Percentiles rank a stretch among this genome's conserved stretches.
Conservation (phyloP, 2,329 filamentous ascomycete genomes). For the Xylaria sp. region DNA sequence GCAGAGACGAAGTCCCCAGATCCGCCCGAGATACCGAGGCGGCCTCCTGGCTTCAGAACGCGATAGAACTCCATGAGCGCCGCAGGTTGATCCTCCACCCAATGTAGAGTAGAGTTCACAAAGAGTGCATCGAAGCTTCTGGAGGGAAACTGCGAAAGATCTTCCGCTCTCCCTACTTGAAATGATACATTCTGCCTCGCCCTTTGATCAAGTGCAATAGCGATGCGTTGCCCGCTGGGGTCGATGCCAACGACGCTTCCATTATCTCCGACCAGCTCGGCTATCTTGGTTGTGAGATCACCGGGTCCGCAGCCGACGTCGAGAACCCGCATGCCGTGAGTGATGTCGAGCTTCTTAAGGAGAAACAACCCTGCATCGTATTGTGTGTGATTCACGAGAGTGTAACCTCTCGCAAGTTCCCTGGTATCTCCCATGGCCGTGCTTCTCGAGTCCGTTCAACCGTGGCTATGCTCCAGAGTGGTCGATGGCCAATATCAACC, state of each 20-base stretch:
- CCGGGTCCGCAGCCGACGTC: slow-evolving; percentile 52
- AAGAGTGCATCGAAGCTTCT: slow-evolving; percentile 45
- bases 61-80: slow-evolving; percentile 43
- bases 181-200: slow-evolving; percentile 38
- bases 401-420: slow-evolving; percentile 47
- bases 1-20: slow-evolving; percentile 41
- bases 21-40: slow-evolving; percentile 37
- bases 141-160: slow-evolving; percentile 43
- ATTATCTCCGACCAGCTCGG: slow-evolving; percentile 40
- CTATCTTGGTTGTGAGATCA: slow-evolving; percentile 45
- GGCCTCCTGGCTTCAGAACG: slow-evolving; percentile 44
- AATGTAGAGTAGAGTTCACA: slow-evolving; percentile 47
- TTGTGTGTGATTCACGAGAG: slow-evolving; percentile 44
- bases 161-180: slow-evolving; percentile 43
- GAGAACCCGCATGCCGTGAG: slow-evolving; percentile 43
- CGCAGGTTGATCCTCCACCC: slow-evolving; percentile 44
- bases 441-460: not conserved
- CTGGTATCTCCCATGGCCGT: slow-evolving; percentile 42
- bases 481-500: not conserved
- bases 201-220: slow-evolving; percentile 29
- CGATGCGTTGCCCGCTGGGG: slow-evolving; percentile 49
- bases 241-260: slow-evolving; percentile 49
- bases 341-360: slow-evolving; percentile 40
- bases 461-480: not conserved
- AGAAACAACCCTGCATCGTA: slow-evolving; percentile 44